Evolutionary conservation across 2,329 filamentous ascomycete genomes (phyloP).

Genomic region (Alternaria sp.): DNA sequence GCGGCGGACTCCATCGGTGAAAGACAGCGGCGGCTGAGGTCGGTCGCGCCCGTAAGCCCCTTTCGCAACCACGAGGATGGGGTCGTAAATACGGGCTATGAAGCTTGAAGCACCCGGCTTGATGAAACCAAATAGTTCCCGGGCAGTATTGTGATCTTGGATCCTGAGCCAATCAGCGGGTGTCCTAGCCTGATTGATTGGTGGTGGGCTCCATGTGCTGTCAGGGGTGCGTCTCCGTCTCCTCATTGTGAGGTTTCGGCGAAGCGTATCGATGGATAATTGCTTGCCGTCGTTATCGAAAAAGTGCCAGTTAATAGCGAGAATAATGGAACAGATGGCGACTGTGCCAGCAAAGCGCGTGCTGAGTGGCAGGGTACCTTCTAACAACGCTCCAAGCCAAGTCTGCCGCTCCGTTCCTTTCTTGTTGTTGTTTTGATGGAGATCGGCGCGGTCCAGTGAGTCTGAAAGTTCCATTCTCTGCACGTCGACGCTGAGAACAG

Average conservation of each 20-base stretch:
- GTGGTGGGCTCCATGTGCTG: conserved; percentile 52
- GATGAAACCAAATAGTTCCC: conserved; percentile 76
- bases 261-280: conserved; percentile 32
- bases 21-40: conserved; percentile 55
- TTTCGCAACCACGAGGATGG: conserved; percentile 73
- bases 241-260: conserved; percentile 29
- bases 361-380: conserved; percentile 70
- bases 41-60: conserved; percentile 69
- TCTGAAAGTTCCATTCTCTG: conserved; percentile 77
- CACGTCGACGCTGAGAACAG: conserved; percentile 80
- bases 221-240: conserved; percentile 23
- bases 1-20: conserved; percentile 59
- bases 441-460: conserved; percentile 61
- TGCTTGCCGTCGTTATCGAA: conserved; percentile 63
- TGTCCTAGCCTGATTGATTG: conserved; percentile 76
- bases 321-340: conserved; percentile 73
- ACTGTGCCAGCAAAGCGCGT: conserved; percentile 77
- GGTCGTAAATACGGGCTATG: conserved; percentile 75
- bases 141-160: conserved; percentile 79
- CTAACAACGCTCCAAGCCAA: conserved; percentile 68
- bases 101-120: conserved; percentile 75
- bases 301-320: conserved; percentile 80
- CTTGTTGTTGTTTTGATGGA: conserved; percentile 51
- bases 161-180: conserved; percentile 77
- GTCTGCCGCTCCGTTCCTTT: conserved; percentile 56